Percentiles rank a stretch among this genome's conserved stretches.
Conservation (phyloP, 306 rosid genomes). For the Gastrolobium bilobum region DNA sequence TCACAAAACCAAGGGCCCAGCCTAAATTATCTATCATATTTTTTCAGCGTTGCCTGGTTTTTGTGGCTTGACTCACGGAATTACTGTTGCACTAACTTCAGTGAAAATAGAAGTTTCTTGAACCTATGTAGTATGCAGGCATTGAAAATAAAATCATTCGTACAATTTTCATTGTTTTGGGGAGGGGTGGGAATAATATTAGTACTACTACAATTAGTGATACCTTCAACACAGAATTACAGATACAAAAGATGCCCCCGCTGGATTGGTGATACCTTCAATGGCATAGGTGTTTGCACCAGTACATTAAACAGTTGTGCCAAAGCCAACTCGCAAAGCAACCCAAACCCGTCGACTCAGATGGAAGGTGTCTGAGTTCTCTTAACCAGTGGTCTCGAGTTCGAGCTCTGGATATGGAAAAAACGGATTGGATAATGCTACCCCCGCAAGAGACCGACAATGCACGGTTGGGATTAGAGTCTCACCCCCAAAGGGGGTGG, state of each 20-base stretch:
- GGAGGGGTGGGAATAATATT: neutral
- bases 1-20: conserved; percentile 9
- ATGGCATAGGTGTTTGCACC: conserved; percentile 29
- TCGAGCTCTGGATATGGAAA: no score
- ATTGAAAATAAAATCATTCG: conserved; percentile 17
- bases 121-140: conserved; percentile 14
- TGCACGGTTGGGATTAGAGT: no score
- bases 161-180: neutral
- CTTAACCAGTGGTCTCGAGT: no score
- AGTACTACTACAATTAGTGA: conserved; percentile 28
- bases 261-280: neutral
- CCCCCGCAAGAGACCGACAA: no score
- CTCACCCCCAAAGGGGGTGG: no score
- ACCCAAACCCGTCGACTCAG: no score
- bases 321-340: conserved; percentile 21
- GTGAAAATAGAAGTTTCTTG: neutral
- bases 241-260: conserved; percentile 31
- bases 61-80: conserved; percentile 2
- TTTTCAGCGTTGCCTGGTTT: conserved; percentile 33
- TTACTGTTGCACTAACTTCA: conserved; percentile 4
- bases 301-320: neutral
- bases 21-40: conserved; percentile 30
- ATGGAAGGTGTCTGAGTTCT: no score
- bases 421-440: no score
- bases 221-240: conserved; percentile 18